phyloP scores from a whole-genome alignment of 2,329 filamentous ascomycete species.

The Colletotrichum lentis region DNA sequence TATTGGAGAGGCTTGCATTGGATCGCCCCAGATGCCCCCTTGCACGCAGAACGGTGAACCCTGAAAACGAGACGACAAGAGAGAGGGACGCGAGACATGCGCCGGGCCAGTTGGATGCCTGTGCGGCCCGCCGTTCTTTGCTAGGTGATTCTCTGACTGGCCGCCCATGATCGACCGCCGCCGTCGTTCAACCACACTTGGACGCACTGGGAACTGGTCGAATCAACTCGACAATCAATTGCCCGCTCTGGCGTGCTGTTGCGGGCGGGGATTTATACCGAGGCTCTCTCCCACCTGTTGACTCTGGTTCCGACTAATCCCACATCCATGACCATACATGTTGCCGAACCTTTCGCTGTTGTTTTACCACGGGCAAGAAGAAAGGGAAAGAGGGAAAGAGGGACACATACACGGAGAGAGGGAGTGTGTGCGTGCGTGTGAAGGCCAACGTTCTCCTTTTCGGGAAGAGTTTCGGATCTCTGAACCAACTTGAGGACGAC shows the following conservation, averaged over 20 bases:
- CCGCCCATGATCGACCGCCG: slow-evolving; percentile 27
- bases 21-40: slow-evolving; percentile 35
- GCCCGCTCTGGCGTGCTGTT: slow-evolving; percentile 16
- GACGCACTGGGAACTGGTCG: slow-evolving; percentile 17
- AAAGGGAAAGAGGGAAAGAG: not conserved
- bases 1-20: slow-evolving; percentile 36
- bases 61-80: slow-evolving; percentile 37
- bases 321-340: not conserved
- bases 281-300: slow-evolving; percentile 17
- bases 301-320: not conserved
- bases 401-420: not conserved
- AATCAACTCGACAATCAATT: slow-evolving; percentile 7
- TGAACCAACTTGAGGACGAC: not conserved
- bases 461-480: slow-evolving; percentile 6
- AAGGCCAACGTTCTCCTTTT: slow-evolving; percentile 21
- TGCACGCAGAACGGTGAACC: slow-evolving; percentile 36
- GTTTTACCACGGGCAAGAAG: slow-evolving; percentile 12
- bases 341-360: slow-evolving; percentile 7
- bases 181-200: slow-evolving; percentile 33
- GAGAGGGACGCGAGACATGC: slow-evolving; percentile 31
- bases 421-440: not conserved
- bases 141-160: slow-evolving; percentile 34
- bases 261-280: slow-evolving; percentile 21
- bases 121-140: slow-evolving; percentile 34
- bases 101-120: slow-evolving; percentile 35